Conservation (phyloP, 83 land plant species). For the Picea abies region DNA sequence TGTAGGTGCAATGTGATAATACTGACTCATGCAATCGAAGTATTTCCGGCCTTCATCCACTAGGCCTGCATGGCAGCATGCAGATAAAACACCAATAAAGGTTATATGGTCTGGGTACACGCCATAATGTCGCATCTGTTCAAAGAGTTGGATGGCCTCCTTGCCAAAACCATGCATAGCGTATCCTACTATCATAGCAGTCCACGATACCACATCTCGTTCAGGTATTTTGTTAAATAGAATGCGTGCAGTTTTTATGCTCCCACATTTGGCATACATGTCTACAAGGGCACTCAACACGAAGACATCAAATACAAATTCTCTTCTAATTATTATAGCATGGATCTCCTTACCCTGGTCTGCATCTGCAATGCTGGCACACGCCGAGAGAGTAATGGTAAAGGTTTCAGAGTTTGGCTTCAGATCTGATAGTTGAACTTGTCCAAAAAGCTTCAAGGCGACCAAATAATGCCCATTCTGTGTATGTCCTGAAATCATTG, state of each 20-base stretch:
- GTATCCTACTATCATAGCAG: slow-evolving; percentile 46
- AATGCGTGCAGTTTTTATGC: slow-evolving; percentile 22
- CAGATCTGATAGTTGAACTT: slow-evolving; percentile 18
- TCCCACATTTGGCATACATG: slow-evolving; percentile 41
- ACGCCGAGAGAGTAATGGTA: slow-evolving; percentile 27
- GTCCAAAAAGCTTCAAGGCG: slow-evolving; percentile 23
- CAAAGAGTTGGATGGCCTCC: slow-evolving; percentile 34
- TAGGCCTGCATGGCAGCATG: slow-evolving; percentile 53
- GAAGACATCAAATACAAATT: too few species aligned
- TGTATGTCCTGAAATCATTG: slow-evolving; percentile 29
- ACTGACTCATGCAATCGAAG: slow-evolving; percentile 33
- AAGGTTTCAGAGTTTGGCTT: slow-evolving; percentile 32
- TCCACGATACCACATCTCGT: slow-evolving; percentile 39
- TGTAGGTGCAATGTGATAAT: slow-evolving; percentile 22
- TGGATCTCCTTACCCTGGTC: slow-evolving; percentile 41
- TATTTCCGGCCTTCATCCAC: slow-evolving; percentile 32
- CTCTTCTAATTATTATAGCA: too few species aligned
- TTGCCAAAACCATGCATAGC: slow-evolving; percentile 37
- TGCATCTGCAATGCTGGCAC: slow-evolving; percentile 31
- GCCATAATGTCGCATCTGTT: slow-evolving; percentile 33
- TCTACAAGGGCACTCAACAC: slow-evolving; percentile 14
- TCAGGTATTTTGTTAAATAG: slow-evolving; percentile 22
- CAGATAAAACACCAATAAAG: slow-evolving; percentile 41
- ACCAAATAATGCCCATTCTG: slow-evolving; percentile 21
- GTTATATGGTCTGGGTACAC: slow-evolving; percentile 43